Percentiles rank a stretch among this genome's conserved stretches.
Conservation (phyloP, 768 basidiomycete genomes). For the Chalciporus piperatus region DNA sequence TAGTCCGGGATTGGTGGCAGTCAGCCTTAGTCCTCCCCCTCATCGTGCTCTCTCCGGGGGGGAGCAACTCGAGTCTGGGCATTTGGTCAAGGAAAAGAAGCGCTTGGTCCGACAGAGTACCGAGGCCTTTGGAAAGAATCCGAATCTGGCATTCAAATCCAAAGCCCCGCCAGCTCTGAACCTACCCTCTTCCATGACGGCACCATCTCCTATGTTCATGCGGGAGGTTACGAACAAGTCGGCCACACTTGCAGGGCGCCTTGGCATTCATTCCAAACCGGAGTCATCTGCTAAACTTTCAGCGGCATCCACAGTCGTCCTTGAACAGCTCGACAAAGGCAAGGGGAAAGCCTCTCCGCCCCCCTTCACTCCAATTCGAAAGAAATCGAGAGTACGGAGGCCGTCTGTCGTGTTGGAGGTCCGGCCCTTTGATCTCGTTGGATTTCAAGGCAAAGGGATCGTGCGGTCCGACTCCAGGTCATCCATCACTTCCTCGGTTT, state of each 20-base stretch:
- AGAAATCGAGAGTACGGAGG: neutral
- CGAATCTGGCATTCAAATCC: slow-evolving; percentile 3
- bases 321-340: slow-evolving; percentile 9
- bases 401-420: neutral
- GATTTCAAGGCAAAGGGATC: neutral
- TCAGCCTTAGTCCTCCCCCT: neutral
- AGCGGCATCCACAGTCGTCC: neutral
- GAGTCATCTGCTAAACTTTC: neutral
- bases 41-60: slow-evolving; percentile 2
- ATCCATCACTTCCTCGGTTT: neutral
- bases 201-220: neutral
- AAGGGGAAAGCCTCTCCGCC: slow-evolving; percentile 5
- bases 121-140: neutral
- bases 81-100: neutral
- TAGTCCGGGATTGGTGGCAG: neutral
- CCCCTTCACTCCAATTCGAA: slow-evolving; percentile 1
- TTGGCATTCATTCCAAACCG: slow-evolving; percentile 6
- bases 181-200: neutral
- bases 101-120: neutral
- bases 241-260: slow-evolving; percentile 4
- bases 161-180: slow-evolving; percentile 11
- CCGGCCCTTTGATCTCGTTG: neutral
- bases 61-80: neutral
- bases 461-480: neutral
- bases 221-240: slow-evolving; percentile 9